Conservation (phyloP, 2,329 filamentous ascomycete genomes). For the Exophiala sp. region DNA sequence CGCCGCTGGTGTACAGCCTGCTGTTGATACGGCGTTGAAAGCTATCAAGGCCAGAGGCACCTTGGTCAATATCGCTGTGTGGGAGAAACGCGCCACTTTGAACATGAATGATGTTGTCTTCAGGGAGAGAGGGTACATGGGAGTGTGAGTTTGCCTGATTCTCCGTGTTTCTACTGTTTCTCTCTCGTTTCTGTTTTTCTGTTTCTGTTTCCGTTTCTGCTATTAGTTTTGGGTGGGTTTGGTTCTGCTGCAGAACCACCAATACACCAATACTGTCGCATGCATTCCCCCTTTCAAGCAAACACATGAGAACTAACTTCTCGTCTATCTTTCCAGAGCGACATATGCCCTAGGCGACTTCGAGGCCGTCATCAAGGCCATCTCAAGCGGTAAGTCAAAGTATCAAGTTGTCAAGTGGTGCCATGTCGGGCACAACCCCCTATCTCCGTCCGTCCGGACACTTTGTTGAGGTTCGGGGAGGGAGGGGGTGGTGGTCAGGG, state of each 20-base stretch:
- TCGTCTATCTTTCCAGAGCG: slow-evolving; percentile 28
- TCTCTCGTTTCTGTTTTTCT: not conserved
- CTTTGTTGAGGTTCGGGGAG: too few species aligned
- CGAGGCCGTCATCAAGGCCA: slow-evolving; percentile 44
- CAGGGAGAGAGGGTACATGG: slow-evolving; percentile 49
- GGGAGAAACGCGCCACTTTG: slow-evolving; percentile 49
- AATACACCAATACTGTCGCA: too few species aligned
- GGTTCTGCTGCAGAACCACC: too few species aligned
- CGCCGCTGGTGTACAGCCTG: slow-evolving; percentile 49
- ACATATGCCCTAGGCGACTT: slow-evolving; percentile 50
- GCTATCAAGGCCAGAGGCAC: slow-evolving; percentile 47
- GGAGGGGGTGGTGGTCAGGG: too few species aligned
- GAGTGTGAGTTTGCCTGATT: slow-evolving; percentile 35
- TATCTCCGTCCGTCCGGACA: too few species aligned
- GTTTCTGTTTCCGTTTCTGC: not conserved
- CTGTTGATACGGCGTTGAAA: slow-evolving; percentile 45
- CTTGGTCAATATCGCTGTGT: slow-evolving; percentile 52
- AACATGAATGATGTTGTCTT: slow-evolving; percentile 49
- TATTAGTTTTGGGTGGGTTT: too few species aligned
- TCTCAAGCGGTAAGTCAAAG: slow-evolving; percentile 29
- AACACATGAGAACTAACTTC: too few species aligned
- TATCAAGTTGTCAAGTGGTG: too few species aligned
- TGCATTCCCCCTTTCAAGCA: too few species aligned
- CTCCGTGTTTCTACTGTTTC: too few species aligned
- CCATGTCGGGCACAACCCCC: too few species aligned